Evolutionary conservation across 495 filamentous ascomycete species (phyloP).

Genomic region (Penicillium antarcticum): DNA sequence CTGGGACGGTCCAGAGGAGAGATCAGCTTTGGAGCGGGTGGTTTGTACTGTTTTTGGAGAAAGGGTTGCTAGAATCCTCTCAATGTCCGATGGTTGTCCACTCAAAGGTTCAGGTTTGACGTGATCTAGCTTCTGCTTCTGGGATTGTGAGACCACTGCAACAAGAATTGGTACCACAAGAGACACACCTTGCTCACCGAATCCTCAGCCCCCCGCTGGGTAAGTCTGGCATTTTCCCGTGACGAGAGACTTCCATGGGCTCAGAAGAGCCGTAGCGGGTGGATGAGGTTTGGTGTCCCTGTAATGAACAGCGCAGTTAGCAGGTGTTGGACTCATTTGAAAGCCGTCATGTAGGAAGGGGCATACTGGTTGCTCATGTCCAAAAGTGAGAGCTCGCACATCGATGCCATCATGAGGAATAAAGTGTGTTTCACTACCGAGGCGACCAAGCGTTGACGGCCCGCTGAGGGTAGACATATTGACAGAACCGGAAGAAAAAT

Average conservation of each 20-base stretch:
- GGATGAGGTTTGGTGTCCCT: conserved; percentile 29
- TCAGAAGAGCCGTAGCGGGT: conserved; percentile 28
- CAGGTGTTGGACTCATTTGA: not conserved
- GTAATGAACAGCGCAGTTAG: not conserved
- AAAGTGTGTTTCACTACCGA: conserved; percentile 15
- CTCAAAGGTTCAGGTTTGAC: conserved; percentile 20
- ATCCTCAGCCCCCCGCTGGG: conserved; percentile 17
- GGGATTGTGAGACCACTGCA: conserved; percentile 36
- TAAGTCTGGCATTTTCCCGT: conserved; percentile 32
- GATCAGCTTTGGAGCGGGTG: conserved; percentile 39
- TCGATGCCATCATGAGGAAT: conserved; percentile 16
- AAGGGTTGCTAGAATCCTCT: conserved; percentile 37
- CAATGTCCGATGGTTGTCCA: conserved; percentile 31
- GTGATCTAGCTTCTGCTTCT: conserved; percentile 53
- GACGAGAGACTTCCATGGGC: conserved; percentile 36
- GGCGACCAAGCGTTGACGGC: conserved; percentile 23
- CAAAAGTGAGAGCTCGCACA: conserved; percentile 15
- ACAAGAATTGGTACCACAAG: not conserved
- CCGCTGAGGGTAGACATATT: conserved; percentile 28
- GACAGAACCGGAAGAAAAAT: not conserved
- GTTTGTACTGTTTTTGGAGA: conserved; percentile 26
- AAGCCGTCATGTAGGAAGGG: not conserved
- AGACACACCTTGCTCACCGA: conserved; percentile 37
- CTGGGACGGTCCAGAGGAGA: conserved; percentile 50
- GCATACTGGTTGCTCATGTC: conserved; percentile 31